Conservation (phyloP, 495 filamentous ascomycete genomes). For the Entonaema liquescens region DNA sequence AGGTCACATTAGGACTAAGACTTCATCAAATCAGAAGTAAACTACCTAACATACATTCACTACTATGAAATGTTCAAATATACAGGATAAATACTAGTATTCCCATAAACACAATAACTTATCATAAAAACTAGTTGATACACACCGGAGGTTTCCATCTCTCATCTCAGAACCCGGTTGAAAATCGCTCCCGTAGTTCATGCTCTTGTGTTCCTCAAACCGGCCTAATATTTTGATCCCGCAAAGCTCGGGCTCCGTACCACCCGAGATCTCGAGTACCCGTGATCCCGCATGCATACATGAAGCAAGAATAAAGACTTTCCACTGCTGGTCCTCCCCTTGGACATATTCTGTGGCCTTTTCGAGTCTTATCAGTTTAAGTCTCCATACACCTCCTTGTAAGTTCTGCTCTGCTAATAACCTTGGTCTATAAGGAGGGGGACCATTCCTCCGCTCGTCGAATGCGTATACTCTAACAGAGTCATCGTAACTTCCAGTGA, state of each 20-base stretch:
- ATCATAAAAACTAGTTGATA: conserved; percentile 94
- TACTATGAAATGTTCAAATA: background rate
- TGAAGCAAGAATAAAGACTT: conserved; percentile 74
- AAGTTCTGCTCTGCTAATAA: conserved; percentile 71
- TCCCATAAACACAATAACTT: conserved; percentile 82
- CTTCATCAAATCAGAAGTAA: background rate
- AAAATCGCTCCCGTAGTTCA: conserved; percentile 93
- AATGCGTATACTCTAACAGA: conserved; percentile 69
- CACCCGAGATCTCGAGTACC: conserved; percentile 64
- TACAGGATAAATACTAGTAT: conserved; percentile 38
- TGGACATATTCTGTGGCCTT: conserved; percentile 15
- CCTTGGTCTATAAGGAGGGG: conserved; percentile 49
- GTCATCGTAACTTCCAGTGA: conserved; percentile 96
- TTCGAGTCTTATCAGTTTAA: conserved; percentile 74
- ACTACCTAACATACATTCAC: background rate
- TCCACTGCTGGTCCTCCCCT: conserved; percentile 37
- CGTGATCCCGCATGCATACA: conserved; percentile 92
- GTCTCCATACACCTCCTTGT: conserved; percentile 90
- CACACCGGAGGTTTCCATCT: conserved; percentile 54
- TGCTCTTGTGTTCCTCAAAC: conserved; percentile 90
- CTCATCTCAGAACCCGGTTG: conserved; percentile 51
- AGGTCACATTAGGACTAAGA: too few relatives aligned
- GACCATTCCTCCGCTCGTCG: conserved; percentile 13
- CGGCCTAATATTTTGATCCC: conserved; percentile 71
- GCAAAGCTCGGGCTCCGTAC: conserved; percentile 56